Percentiles rank a stretch among this genome's conserved stretches.
These are phyloP conservation scores for Borealophlyctis nickersoniae DNA, from an alignment of 192 early-diverging fungal genomes.

Conservation along the genomic window DNA sequence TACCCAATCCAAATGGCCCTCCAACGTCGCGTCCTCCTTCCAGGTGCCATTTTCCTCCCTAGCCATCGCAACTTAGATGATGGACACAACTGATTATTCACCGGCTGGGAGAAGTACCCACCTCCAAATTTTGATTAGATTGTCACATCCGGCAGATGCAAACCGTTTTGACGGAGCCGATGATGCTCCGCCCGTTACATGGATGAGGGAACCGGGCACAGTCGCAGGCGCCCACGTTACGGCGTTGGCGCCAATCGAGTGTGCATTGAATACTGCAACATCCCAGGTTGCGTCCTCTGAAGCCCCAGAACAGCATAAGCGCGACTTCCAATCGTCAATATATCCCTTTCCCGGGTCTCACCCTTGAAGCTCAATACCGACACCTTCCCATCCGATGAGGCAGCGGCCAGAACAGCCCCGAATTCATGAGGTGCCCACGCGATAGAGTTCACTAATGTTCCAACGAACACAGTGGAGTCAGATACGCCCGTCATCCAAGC, in stretches of 20 bases:
- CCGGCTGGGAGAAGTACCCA: constrained; percentile 33
- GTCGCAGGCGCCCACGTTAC: constrained; percentile 94
- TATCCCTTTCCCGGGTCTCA: too few species aligned
- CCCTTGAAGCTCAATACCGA: constrained; percentile 91
- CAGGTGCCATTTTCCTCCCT: constrained; percentile 50
- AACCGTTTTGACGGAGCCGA: constrained; percentile 69
- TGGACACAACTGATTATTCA: too few species aligned
- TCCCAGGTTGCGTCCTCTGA: constrained; percentile 88
- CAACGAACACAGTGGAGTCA: neutral
- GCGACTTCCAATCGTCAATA: too few species aligned
- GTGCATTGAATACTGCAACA: constrained; percentile 70
- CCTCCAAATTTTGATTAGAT: constrained; percentile 92
- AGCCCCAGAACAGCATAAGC: too few species aligned
- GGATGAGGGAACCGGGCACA: constrained; percentile 69
- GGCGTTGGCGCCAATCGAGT: constrained; percentile 86
- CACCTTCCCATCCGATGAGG: constrained; percentile 92
- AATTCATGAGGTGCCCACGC: constrained; percentile 97
- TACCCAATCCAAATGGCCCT: constrained; percentile 97
- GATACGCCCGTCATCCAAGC: neutral
- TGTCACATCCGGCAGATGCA: constrained; percentile 93
- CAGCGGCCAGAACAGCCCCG: constrained; percentile 86
- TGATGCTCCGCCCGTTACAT: constrained; percentile 56
- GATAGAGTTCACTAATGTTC: constrained; percentile 81
- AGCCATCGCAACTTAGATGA: too few species aligned
- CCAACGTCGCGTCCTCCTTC: constrained; percentile 76